Percentiles rank a stretch among this genome's conserved stretches.
These are phyloP conservation scores for Rhynchosporium graminicola DNA, from an alignment of 2,329 filamentous ascomycete genomes.

Conservation along the genomic window DNA sequence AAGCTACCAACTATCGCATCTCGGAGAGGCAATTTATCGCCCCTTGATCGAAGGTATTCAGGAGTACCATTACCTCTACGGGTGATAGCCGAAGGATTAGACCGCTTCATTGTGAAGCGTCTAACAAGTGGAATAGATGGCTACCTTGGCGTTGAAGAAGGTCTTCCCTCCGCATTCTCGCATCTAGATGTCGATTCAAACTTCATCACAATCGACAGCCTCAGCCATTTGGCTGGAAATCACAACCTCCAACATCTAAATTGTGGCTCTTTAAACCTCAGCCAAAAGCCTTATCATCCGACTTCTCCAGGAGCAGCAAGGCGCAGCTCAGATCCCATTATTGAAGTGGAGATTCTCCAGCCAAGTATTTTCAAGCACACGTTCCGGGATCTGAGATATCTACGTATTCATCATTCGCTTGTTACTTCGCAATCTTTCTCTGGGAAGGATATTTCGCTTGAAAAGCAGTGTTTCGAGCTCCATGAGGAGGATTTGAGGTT, in stretches of 20 bases:
- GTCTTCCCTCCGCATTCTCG: conserved; percentile 27
- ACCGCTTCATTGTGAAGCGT: conserved; percentile 19
- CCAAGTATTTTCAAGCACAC: conserved; percentile 22
- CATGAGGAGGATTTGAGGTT: conserved; percentile 26
- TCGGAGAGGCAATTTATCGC: conserved; percentile 4
- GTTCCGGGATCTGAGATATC: conserved; percentile 27
- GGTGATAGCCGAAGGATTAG: conserved; percentile 21
- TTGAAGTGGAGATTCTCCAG: conserved; percentile 21
- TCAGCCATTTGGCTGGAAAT: conserved; percentile 19
- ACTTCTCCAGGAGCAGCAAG: conserved; percentile 14
- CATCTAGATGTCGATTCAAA: conserved; percentile 28
- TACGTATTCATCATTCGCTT: conserved; percentile 29
- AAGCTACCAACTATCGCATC: conserved; percentile 19
- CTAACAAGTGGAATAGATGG: conserved; percentile 25
- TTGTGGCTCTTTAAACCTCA: conserved; percentile 28
- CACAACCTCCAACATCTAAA: conserved; percentile 28
- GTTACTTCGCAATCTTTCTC: conserved; percentile 29
- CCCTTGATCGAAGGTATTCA: conserved; percentile 19
- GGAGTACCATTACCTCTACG: conserved; percentile 18
- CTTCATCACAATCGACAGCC: conserved; percentile 21
- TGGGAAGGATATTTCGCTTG: conserved; percentile 17
- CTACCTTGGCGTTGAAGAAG: conserved; percentile 24
- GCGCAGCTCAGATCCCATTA: conserved; percentile 16
- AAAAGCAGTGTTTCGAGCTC: conserved; percentile 26
- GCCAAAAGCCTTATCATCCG: conserved; percentile 21